These are phyloP conservation scores for Perilla frutescens DNA, from an alignment of 257 asterid species.

Conservation along the genomic window DNA sequence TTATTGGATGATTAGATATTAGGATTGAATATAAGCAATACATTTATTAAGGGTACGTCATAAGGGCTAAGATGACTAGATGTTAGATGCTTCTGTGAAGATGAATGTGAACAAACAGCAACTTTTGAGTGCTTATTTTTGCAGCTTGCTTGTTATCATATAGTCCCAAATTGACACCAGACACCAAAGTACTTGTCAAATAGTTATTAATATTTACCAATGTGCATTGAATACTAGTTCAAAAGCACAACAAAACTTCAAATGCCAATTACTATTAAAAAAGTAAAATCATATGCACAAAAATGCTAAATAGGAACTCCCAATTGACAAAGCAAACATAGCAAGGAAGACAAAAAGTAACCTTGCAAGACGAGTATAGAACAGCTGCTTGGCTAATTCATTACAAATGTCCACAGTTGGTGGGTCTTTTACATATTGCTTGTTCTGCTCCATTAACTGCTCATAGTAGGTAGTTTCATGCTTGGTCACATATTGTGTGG, in stretches of 20 bases:
- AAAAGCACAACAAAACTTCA: background rate
- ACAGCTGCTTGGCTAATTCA: constrained; percentile 66
- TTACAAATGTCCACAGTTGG: constrained; percentile 67
- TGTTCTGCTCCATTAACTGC: constrained; percentile 70
- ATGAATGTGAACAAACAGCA: too few relatives aligned
- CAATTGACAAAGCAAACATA: background rate
- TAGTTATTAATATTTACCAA: background rate
- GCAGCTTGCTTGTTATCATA: too few relatives aligned
- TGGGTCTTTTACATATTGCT: constrained; percentile 63
- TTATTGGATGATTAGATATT: background rate
- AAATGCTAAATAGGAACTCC: background rate
- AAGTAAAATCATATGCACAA: constrained; percentile 5
- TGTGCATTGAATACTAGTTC: background rate
- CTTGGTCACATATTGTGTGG: constrained; percentile 55
- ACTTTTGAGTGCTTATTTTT: too few relatives aligned
- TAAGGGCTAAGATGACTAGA: too few relatives aligned
- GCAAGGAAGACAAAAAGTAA: constrained; percentile 23
- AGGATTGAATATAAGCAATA: too few relatives aligned
- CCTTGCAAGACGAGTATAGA: constrained; percentile 79
- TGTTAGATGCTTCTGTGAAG: too few relatives aligned
- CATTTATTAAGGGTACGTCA: too few relatives aligned
- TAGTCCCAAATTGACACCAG: too few relatives aligned
- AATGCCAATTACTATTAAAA: background rate
- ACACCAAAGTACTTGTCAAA: too few relatives aligned
- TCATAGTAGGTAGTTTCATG: constrained; percentile 61